These are phyloP conservation scores for Microcyclospora pomicola DNA, from an alignment of 2,329 filamentous ascomycete species.

Conservation along the genomic window DNA sequence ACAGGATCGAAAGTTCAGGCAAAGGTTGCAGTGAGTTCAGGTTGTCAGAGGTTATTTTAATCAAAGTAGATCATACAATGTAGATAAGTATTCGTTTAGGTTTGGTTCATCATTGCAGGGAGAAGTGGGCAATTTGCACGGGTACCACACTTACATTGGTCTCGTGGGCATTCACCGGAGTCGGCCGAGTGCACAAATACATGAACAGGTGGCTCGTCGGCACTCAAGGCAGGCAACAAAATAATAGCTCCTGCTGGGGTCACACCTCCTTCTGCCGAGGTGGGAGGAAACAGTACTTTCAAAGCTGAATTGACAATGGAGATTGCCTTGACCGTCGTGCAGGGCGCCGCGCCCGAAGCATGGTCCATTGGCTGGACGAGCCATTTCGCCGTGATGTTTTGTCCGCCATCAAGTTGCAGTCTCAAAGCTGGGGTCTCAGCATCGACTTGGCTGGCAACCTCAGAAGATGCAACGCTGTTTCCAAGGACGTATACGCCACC, in stretches of 20 bases:
- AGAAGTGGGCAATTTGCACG: slow-evolving; percentile 6
- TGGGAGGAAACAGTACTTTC: slow-evolving; percentile 50
- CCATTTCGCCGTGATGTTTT: slow-evolving; percentile 18
- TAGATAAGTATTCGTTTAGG: slow-evolving; percentile 94
- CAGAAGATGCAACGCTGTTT: slow-evolving; percentile 42
- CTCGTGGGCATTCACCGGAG: slow-evolving; percentile 75
- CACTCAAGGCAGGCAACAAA: slow-evolving; percentile 40
- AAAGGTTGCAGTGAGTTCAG: slow-evolving; percentile 41
- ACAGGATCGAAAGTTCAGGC: slow-evolving; percentile 4
- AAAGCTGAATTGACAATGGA: slow-evolving; percentile 56
- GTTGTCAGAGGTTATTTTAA: slow-evolving; percentile 74
- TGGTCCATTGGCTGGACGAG: slow-evolving; percentile 11
- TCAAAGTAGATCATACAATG: slow-evolving; percentile 97
- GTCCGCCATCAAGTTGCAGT: slow-evolving; percentile 16
- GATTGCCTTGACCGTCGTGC: slow-evolving; percentile 27
- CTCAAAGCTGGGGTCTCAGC: neutral
- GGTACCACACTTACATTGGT: slow-evolving; percentile 64
- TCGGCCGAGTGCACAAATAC: slow-evolving; percentile 71
- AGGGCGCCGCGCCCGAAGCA: slow-evolving; percentile 13
- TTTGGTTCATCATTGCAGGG: slow-evolving; percentile 65
- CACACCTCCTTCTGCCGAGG: slow-evolving; percentile 57
- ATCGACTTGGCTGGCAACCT: slow-evolving; percentile 6
- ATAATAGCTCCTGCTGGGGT: slow-evolving; percentile 60
- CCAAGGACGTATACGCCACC: slow-evolving; percentile 82
- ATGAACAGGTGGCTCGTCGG: slow-evolving; percentile 39